Conservation (phyloP, 768 basidiomycete species). For the Leccinum uliginosum region DNA sequence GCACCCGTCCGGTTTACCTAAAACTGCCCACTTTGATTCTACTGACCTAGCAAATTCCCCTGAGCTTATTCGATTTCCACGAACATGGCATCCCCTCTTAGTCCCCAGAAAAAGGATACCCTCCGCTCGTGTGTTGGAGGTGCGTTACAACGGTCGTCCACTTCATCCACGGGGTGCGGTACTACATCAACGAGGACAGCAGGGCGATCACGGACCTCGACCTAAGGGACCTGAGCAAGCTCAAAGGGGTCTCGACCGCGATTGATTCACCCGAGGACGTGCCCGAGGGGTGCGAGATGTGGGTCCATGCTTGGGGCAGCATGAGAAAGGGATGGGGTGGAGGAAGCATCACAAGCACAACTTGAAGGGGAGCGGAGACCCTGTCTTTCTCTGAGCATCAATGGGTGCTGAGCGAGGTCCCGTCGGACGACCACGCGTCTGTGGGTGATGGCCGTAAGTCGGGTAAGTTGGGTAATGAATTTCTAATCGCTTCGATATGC, state of each 20-base stretch:
- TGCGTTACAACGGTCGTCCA: slow-evolving; percentile 58
- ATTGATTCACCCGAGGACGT: slow-evolving; percentile 28
- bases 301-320: slow-evolving; percentile 48
- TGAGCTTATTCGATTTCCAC: slow-evolving; percentile 13
- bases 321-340: slow-evolving; percentile 23
- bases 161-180: slow-evolving; percentile 57
- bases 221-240: slow-evolving; percentile 46
- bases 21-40: neutral
- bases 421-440: slow-evolving; percentile 27
- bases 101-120: slow-evolving; percentile 35
- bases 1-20: slow-evolving; percentile 11
- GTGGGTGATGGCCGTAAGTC: slow-evolving; percentile 41
- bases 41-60: slow-evolving; percentile 8
- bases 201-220: slow-evolving; percentile 70
- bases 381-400: slow-evolving; percentile 53
- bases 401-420: slow-evolving; percentile 45
- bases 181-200: slow-evolving; percentile 62
- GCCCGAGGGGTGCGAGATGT: slow-evolving; percentile 53
- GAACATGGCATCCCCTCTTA: slow-evolving; percentile 24
- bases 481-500: neutral
- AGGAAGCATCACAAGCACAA: slow-evolving; percentile 25
- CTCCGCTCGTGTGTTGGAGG: slow-evolving; percentile 59
- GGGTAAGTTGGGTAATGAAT: too few species aligned
- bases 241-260: slow-evolving; percentile 38
- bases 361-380: slow-evolving; percentile 31